Conservation (phyloP, 208 protist genomes). For the Acanthamoeba culbertsoni region DNA sequence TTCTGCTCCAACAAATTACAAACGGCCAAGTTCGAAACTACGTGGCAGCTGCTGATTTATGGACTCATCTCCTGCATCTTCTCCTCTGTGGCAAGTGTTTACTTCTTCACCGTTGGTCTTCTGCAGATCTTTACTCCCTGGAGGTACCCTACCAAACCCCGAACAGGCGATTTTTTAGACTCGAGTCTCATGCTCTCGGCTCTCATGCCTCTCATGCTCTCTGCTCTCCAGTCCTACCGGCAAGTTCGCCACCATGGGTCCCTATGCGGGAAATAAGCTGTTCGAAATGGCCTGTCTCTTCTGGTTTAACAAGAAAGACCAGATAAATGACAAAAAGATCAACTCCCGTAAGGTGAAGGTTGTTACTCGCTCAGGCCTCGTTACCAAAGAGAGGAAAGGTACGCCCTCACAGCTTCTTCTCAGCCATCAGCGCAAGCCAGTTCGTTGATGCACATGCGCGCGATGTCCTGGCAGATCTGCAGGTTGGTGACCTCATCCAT, state of each 20-base stretch:
- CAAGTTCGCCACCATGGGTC: slow-evolving; percentile 60
- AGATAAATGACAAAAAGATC: slow-evolving; percentile 20
- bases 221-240: background rate
- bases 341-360: slow-evolving; percentile 57
- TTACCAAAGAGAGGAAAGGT: slow-evolving; percentile 57
- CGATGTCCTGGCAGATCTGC: background rate
- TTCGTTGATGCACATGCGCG: background rate
- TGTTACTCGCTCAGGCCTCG: background rate
- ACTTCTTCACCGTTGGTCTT: slow-evolving; percentile 60
- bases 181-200: background rate
- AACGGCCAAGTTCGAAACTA: slow-evolving; percentile 47
- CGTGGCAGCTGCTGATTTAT: slow-evolving; percentile 29
- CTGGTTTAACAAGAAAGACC: slow-evolving; percentile 63
- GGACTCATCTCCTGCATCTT: slow-evolving; percentile 56
- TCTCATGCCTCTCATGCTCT: background rate
- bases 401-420: background rate
- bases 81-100: slow-evolving; percentile 31
- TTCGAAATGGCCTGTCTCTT: slow-evolving; percentile 58
- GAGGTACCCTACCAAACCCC: background rate
- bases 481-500: slow-evolving; percentile 32
- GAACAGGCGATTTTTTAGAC: too few relatives aligned
- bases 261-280: slow-evolving; percentile 54
- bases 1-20: slow-evolving; percentile 57
- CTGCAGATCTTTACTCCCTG: slow-evolving; percentile 60
- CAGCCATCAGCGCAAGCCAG: background rate